Base-by-base conservation (phyloP, 768 basidiomycete genomes). In the Botryobasidium botryosum region DNA sequence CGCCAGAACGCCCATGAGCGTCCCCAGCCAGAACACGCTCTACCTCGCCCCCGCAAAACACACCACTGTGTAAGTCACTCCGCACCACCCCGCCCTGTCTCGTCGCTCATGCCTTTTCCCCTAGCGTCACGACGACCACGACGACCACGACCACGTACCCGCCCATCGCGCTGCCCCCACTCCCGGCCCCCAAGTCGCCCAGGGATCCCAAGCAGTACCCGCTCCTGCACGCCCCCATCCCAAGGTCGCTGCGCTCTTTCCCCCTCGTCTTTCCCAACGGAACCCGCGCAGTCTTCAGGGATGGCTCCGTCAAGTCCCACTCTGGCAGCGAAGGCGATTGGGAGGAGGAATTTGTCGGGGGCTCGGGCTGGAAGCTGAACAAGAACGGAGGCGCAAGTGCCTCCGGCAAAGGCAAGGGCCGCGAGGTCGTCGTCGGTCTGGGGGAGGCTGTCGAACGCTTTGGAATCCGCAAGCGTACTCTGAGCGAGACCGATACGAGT, bases 61-160 rank as follows among this genome's bases (percentile, higher is more conserved):
- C 55, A 86, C 83, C 3, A 87, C 82, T 28, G 84, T 74, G 84
- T 86, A 64, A 38, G 75, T 68, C 39, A 38, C 49, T 24, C 43
- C 48, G 3, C 25, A 23, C 31, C 39, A n/a, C 24, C 25, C 31
- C 24, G 23, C 37, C 28, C 28, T 33, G 8, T 40, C 24, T 40
- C 26, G 44, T 6, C n/a, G 23, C 43, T 8, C 21, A 12, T 21
- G 20, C 46, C 37, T 48, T 33, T 35, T 31, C 45, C 40, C 44
- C 43, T 24, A 88, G 85, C 44, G 82, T 88, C 54, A 79, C 84
- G 53, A 88, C 85, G 40, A 87, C 81, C n/a, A 88, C 86, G 1
- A 85, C 82, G 0, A 88, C 86, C 2, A 88, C 85, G 1, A 88
- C 86, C 2, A 75, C 79, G 8, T 86, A 88, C 64, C 79, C 85